Base-by-base conservation (phyloP, 2,329 filamentous ascomycete species). In the Pyrenochaeta sp. region DNA sequence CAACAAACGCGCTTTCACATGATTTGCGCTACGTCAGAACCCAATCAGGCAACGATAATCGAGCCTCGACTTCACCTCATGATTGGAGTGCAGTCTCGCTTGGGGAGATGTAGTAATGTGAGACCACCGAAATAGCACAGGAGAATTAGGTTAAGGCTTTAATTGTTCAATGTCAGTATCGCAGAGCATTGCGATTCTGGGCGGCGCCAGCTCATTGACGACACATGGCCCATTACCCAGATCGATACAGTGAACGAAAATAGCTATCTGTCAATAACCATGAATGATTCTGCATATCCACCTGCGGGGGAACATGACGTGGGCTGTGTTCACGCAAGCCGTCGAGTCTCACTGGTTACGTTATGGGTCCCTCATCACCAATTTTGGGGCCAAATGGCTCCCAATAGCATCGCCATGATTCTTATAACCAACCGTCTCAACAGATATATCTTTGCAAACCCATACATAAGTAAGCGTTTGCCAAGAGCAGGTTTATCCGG, bases 1-100 rank as follows among this genome's bases (percentile, higher is more conserved):
- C 36, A 25, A 7, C n/a, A 37, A 37, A 54, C 58, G 61, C 61
- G 61, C 34, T 32, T n/a, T 61, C 57, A 63, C 58, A 47, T 58
- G 57, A 30, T 43, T 19, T 32, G 25, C 15, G 24, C 30, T 45
- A 47, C 43, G 39, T 54, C 52, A 56, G 42, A 25, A 13, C 44
- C 52, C 36, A 43, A 54, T 36, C 24, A 22, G 44, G 52, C 52
- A 54, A 44, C 28, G 52, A 34, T 43, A 34, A 43, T 48, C 37
- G 9, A 39, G 25, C 22, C 10, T 30, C 51, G 25, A 55, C 48
- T 46, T 32, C 39, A 40, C n/a, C 39, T 40, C 51, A 53, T 36
- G 8, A 36, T 36, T 19, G 10, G 36, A 19, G 36, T n/a, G 2
- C 13, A 39, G 36, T 39, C 15, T 39, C 36, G 4, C 4, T n/a